Conservation (phyloP, 352 stramenopile genomes). For the Phytophthora quininea region DNA sequence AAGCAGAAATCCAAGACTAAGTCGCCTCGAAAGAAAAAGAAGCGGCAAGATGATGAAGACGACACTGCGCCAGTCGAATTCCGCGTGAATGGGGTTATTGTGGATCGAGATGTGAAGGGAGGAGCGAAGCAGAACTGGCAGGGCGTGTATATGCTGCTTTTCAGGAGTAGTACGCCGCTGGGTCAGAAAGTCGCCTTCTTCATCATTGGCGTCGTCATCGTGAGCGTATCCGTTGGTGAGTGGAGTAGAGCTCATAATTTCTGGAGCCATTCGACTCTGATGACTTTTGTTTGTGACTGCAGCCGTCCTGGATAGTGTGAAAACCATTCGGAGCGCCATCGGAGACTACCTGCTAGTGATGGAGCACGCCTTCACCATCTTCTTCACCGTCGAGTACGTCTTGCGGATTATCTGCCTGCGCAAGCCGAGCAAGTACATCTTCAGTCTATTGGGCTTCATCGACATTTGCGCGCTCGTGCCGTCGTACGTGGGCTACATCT, state of each 20-base stretch:
- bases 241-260: conserved; percentile 4
- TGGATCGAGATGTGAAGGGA: conserved; percentile 71
- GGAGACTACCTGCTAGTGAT: conserved; percentile 68
- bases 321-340: conserved; percentile 68
- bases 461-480: conserved; percentile 80
- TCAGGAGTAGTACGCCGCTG: conserved; percentile 71
- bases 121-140: conserved; percentile 69
- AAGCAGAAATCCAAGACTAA: conserved; percentile 29
- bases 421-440: conserved; percentile 61
- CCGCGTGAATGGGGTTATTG: conserved; percentile 70
- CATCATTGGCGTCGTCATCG: conserved; percentile 70
- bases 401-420: conserved; percentile 70
- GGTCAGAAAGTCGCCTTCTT: conserved; percentile 71
- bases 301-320: conserved; percentile 76
- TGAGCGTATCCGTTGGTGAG: conserved; percentile 66
- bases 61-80: conserved; percentile 41
- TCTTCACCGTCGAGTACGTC: conserved; percentile 84
- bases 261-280: no score
- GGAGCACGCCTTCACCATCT: conserved; percentile 79
- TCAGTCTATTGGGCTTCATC: conserved; percentile 74
- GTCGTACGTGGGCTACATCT: conserved; percentile 78
- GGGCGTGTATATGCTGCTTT: conserved; percentile 74
- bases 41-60: conserved; percentile 26
- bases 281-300: neutral
- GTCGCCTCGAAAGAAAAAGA: conserved; percentile 38